A percentile compares a stretch with the other conserved stretches of the same genome.
Conservation (phyloP, 148 eudicot species). For the Chenopodium berlandieri region DNA sequence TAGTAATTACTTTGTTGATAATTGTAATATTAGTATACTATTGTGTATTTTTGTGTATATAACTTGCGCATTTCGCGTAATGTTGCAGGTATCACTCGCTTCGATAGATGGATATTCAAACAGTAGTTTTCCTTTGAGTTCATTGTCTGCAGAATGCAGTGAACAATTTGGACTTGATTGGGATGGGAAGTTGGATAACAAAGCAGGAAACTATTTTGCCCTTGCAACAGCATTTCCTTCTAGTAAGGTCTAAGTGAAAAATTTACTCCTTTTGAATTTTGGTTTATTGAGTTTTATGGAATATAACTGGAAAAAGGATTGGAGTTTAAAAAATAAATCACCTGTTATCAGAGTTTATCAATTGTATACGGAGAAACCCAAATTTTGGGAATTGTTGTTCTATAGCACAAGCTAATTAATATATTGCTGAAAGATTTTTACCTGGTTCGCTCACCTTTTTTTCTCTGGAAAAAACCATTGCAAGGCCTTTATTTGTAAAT, state of each 20-base stretch:
- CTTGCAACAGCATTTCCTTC: conserved; percentile 83
- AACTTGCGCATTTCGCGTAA: not conserved
- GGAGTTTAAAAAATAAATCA: not conserved
- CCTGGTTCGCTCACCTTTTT: not conserved
- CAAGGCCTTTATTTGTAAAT: too few species aligned
- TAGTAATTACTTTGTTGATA: too few species aligned
- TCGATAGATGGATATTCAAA: conserved; percentile 27
- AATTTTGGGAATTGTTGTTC: too few species aligned
- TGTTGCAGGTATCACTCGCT: conserved; percentile 77
- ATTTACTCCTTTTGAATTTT: not conserved
- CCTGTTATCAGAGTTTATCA: too few species aligned
- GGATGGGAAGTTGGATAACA: conserved; percentile 32
- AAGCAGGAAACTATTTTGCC: conserved; percentile 69
- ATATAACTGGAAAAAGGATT: not conserved
- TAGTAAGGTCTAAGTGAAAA: conserved; percentile 54
- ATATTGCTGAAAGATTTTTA: not conserved
- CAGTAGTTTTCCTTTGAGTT: conserved; percentile 46
- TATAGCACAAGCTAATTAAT: not conserved
- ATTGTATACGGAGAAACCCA: too few species aligned
- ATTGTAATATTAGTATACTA: too few species aligned
- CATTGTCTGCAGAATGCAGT: conserved; percentile 54
- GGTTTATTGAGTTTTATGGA: not conserved
- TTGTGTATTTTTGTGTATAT: not conserved
- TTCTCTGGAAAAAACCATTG: too few species aligned
- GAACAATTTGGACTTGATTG: conserved; percentile 46